Evolutionary conservation across 179 eudicot genomes (phyloP), one percentile per base, ranked within the genome.

Genomic region (Actinidia arguta): DNA sequence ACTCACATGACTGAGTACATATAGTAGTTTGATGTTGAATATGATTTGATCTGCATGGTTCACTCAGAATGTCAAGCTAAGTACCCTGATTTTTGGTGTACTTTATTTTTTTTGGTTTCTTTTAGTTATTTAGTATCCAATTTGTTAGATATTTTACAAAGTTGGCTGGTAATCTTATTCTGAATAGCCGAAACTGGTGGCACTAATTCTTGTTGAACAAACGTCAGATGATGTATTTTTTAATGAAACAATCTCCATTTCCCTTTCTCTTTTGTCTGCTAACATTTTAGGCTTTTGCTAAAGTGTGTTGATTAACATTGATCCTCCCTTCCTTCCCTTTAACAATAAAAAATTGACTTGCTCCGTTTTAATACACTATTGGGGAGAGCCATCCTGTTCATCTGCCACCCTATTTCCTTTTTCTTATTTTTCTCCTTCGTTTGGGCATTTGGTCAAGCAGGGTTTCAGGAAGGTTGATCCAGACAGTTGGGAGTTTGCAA

Each of bases 391-490:
- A 54, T 56, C 54, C 78, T 52, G 78, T 74, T 51, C 62, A 25
- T 27, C 13, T 13, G 31, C 14, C 11, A 16, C 11, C 16, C 10
- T 46, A 48, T 20, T 11, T n/a, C 24, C 31, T 16, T 73, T 50
- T 72, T 47, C 24, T 16, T 68, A 17, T 50, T 48, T 72, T 22
- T 27, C 58, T 51, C 17, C 54, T 24, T 25, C 12, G 20, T 48
- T 47, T 47, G 52, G 77, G 58, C 46, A 8, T 82, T 54, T 88
- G 85, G 67, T 39, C 73, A 54, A 82, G 83, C 91, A 94, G 98
- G 98, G 97, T 14, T 94, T 94, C 79, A 87, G 89, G 86, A 94
- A 94, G 90, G 98, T 94, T 80, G 98, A 94, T 88, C 96, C 98
- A 80, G 96, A 94, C 85, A 94, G 94, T 55, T 94, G 96, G 96